Evolutionary conservation across 495 filamentous ascomycete genomes (phyloP).

Genomic region (Tuber brumale): DNA sequence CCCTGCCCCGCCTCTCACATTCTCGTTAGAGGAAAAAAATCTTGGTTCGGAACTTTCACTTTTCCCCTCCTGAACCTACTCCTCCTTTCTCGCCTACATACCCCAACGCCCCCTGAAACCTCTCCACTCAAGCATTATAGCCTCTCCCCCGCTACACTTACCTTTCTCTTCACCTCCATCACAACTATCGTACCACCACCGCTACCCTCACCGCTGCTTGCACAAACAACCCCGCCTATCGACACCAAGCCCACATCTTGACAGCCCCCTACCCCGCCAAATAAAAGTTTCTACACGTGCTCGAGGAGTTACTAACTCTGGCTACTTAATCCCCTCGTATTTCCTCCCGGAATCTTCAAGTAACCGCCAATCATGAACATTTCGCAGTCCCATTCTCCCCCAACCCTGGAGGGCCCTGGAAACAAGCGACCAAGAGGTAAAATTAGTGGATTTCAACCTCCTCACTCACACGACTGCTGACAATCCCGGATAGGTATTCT

Average conservation of each 20-base stretch:
- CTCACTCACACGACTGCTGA: constrained; percentile 13
- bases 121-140: not conserved
- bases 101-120: not conserved
- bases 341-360: constrained; percentile 10
- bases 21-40: constrained; percentile 1
- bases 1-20: constrained; percentile 6
- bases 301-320: not conserved
- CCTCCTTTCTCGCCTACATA: not conserved
- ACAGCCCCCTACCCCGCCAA: not conserved
- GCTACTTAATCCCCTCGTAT: constrained; percentile 13
- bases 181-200: not conserved
- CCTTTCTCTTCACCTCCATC: not conserved
- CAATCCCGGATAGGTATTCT: constrained; percentile 64
- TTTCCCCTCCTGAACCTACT: constrained; percentile 2
- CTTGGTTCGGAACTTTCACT: constrained; percentile 2
- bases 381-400: constrained; percentile 35
- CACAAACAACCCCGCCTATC: not conserved
- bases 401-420: constrained; percentile 43
- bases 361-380: constrained; percentile 19
- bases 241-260: not conserved
- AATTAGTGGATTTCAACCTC: constrained; percentile 29
- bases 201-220: not conserved
- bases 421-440: constrained; percentile 72
- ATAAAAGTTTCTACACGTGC: not conserved
- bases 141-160: not conserved